Evolutionary conservation across 768 basidiomycete species (phyloP), one percentile per base, ranked within the genome.

Genomic region (Russula griseocarnosa): DNA sequence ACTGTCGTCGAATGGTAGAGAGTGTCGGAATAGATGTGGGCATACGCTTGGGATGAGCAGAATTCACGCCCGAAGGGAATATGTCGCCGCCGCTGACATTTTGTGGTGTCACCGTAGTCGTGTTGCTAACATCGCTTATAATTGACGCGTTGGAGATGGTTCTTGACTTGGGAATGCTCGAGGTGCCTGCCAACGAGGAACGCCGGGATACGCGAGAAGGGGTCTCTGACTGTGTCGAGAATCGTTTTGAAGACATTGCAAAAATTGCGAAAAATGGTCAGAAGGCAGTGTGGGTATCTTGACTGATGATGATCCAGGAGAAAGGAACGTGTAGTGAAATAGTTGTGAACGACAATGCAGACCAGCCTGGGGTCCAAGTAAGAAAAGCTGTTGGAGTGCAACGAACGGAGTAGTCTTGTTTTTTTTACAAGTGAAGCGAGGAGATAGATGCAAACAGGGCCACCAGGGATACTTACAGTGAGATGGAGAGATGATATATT

Each of bases 181-280:
- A 69, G 16, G 65, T 65, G 60, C 74, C 72, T n/a, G 77, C 66
- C 62, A 77, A 69, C 40, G 80, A 80, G 56, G 81, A 80, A 60
- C 79, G 75, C 44, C 81, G 76, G 52, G 83, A 75, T 24, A 84
- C 72, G 46, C 83, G 84, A 60, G 81, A 77, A 44, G 84, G 83
- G 18, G 82, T 71, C 66, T 85, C 84, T 50, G 85, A 86, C 16
- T 81, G 82, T 1, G 74, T 67, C 13, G 58, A 60, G 22, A 62
- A 44, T 38, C 24, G 59, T 47, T 58, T 67, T n/a, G 22, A 55
- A 36, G 67, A 51, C 67, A 68, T 68, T 14, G 50, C 47, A n/a
- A 11, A 40, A 34, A 68, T 68, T 14, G 50, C 47, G 24, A 11
- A 40, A 34, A 36, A 40, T 3, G 49, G 44, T 30, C 30, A 30